Base-by-base conservation (phyloP, 2,329 filamentous ascomycete species). In the Ascochyta koolunga region DNA sequence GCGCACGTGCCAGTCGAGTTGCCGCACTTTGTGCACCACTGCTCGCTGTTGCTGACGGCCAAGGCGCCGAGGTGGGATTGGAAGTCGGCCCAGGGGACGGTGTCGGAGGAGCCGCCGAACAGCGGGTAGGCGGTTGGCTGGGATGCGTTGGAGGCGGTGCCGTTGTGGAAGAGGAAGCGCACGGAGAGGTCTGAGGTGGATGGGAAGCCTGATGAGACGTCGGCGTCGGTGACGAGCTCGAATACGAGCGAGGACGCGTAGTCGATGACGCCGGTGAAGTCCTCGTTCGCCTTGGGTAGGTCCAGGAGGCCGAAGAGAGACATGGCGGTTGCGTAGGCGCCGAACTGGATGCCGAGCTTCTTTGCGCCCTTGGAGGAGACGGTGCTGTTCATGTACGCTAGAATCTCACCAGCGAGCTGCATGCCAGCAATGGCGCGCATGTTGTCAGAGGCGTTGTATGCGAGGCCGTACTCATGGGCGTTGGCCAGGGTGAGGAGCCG, bases 241-340 rank as follows among this genome's bases (percentile, higher is more conserved):
- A 96, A 93, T 5, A 81, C 81, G 84, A 96, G 91, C 60, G 86
- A 86, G 2, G 87, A 89, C 5, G 91, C 91, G 67, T 96, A 96
- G 77, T 92, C 88, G n/a, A 88, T 86, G 11, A 96, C 79, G 49
- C 89, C 89, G 54, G 78, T 86, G 78, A 96, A 96, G 71, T 89
- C 78, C 1, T 76, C 62, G 54, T 80, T 83, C 2, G 77, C 81
- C 11, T 75, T 59, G 1, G 69, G 66, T 7, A 88, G 72, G 54
- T 82, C 76, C 1, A 81, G 76, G 16, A 87, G 80, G 19, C 84
- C 84, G 70, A 87, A 87, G 76, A 86, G 86, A 2, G 83, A 83
- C 35, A 83, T 68, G 70, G 87, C 86, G 22, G 80, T 82, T 5
- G 76, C 84, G 72, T 88, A 88, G 25, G 84, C 80, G 59, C 85